Evolutionary conservation across 2,329 filamentous ascomycete species (phyloP).

Genomic region (Blastomyces gilchristii): DNA sequence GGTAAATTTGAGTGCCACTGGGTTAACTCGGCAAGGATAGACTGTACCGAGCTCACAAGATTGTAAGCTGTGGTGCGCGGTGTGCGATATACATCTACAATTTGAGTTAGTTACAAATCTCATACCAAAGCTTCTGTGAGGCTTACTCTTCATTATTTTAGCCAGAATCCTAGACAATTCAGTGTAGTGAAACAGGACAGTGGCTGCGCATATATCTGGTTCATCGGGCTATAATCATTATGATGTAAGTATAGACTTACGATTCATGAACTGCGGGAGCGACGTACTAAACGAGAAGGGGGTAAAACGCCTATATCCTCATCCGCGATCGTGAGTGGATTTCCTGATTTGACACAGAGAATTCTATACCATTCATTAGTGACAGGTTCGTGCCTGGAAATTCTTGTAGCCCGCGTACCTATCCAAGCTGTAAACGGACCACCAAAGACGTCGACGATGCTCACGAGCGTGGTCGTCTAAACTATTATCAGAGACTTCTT

Average conservation of each 20-base stretch:
- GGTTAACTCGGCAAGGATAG: slow-evolving; percentile 41
- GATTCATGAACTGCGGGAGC: slow-evolving; percentile 7
- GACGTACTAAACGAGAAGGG: slow-evolving; percentile 24
- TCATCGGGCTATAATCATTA: slow-evolving; percentile 23
- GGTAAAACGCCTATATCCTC: slow-evolving; percentile 42
- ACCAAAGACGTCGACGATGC: slow-evolving; percentile 45
- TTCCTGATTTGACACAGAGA: slow-evolving; percentile 45
- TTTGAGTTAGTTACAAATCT: slow-evolving; percentile 9
- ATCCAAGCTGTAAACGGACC: slow-evolving; percentile 48
- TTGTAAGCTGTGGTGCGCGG: slow-evolving; percentile 39
- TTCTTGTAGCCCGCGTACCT: slow-evolving; percentile 20
- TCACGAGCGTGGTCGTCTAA: slow-evolving; percentile 38
- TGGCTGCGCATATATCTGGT: slow-evolving; percentile 36
- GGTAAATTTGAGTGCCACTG: slow-evolving; percentile 44
- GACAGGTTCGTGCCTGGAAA: no score
- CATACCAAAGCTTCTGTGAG: not conserved
- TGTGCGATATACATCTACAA: slow-evolving; percentile 40
- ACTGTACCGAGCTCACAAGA: slow-evolving; percentile 42
- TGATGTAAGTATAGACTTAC: slow-evolving; percentile 13
- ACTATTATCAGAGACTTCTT: slow-evolving; percentile 37
- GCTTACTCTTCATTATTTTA: slow-evolving; percentile 36
- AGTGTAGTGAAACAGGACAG: slow-evolving; percentile 44
- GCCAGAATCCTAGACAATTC: slow-evolving; percentile 45
- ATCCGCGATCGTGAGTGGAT: slow-evolving; percentile 46
- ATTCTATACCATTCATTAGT: slow-evolving; percentile 27